Evolutionary conservation across 2,329 filamentous ascomycete genomes (phyloP), one percentile per base, ranked within the genome.

Genomic region (Botrytis byssoidea): DNA sequence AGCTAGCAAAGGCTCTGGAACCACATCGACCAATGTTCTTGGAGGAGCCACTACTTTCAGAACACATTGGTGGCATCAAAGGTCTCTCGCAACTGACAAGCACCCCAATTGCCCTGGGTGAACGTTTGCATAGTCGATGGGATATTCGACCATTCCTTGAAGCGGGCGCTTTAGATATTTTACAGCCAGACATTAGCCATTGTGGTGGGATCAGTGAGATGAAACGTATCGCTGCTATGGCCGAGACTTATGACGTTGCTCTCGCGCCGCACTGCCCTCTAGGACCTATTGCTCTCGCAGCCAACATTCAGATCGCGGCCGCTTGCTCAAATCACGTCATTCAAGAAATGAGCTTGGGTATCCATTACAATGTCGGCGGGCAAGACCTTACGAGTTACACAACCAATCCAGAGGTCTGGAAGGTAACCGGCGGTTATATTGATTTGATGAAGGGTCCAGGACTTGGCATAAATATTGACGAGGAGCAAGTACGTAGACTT

Each of bases 271-370:
- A 94, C 77, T 93, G 91, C 76, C 92, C 92, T 0, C 81, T 94
- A 0, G 92, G 92, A 0, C 92, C 92, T 0, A 91, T 94, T 68
- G 91, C 92, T 0, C 83, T 94, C 25, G 92, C 92, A 0, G 92
- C 92, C 0, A 90, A 87, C 72, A 85, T 93, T 59, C 92, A 94
- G 75, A 87, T 94, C 1, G 90, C 89, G 37, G 84, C 87, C 32
- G 83, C 82, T 16, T 88, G 83, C 32, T 86, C 86, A 32, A 94
- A 91, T 81, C 93, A 92, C 79, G 88, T 87, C 0, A 94, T 94
- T 46, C 89, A 93, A 79, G 92, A 94, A 81, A 94, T 94, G 92
- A 91, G 89, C 71, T 79, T 94, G 44, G 92, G 92, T 0, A 94
- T 95, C 77, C 93, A 95, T 80, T 95, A 94, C 79, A 95, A 95